Evolutionary conservation across 306 rosid genomes (phyloP).

Genomic region (Vigna hirtella): DNA sequence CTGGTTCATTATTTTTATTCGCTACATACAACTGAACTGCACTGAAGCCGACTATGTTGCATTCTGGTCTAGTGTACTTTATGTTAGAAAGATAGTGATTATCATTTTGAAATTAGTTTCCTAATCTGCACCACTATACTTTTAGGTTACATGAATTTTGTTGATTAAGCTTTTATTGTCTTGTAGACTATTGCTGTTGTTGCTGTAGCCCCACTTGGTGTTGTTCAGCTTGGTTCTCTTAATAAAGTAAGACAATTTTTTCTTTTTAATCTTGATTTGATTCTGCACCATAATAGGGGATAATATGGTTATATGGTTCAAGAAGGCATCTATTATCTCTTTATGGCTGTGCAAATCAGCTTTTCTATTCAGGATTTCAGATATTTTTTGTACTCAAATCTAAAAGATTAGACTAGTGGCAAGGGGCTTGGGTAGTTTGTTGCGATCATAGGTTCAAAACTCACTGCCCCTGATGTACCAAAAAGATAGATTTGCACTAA

Average conservation of each 20-base stretch:
- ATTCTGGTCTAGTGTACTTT: neutral
- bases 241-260: conserved; percentile 68
- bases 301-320: conserved; percentile 40
- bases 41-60: neutral
- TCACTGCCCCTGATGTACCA: neutral
- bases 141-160: conserved; percentile 8
- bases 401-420: neutral
- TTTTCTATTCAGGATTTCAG: conserved; percentile 13
- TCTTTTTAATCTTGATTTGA: conserved; percentile 21
- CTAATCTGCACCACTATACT: conserved; percentile 25
- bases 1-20: conserved; percentile 14
- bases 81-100: conserved; percentile 31
- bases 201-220: conserved; percentile 86
- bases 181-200: conserved; percentile 80
- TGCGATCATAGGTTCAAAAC: neutral
- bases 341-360: conserved; percentile 7
- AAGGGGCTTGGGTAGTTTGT: neutral
- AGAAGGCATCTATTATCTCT: conserved; percentile 26
- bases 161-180: conserved; percentile 39
- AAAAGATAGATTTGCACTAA: neutral
- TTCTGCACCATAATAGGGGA: conserved; percentile 30
- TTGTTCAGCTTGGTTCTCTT: conserved; percentile 92
- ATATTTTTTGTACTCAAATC: neutral
- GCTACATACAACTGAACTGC: conserved; percentile 29
- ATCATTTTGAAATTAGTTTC: conserved; percentile 25